Conservation (phyloP, 169 alveolate species). For the Cryptosporidium tyzzeri region DNA sequence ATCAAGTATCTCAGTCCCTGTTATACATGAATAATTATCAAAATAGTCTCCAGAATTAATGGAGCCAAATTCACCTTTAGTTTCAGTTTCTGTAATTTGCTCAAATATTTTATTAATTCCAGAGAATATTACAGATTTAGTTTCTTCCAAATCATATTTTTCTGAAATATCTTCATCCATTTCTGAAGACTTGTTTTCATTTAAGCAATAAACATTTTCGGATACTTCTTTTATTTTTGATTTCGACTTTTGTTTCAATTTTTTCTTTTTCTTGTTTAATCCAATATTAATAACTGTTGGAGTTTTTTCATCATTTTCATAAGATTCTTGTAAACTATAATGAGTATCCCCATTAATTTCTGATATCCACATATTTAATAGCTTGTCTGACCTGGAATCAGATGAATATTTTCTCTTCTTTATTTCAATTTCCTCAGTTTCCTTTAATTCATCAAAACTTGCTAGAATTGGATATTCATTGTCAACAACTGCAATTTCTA, state of each 20-base stretch:
- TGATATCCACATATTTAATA: conserved; percentile 17
- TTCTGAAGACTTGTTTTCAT: neutral
- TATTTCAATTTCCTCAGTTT: conserved; percentile 7
- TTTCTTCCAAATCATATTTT: conserved; percentile 3
- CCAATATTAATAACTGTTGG: conserved; percentile 7
- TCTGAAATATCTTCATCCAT: neutral
- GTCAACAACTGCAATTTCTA: conserved; percentile 34
- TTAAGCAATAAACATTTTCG: neutral
- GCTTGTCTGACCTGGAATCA: conserved; percentile 43
- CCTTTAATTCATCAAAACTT: neutral
- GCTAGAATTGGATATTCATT: conserved; percentile 16
- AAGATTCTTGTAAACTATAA: neutral
- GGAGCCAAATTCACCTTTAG: neutral
- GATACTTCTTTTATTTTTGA: conserved; percentile 21
- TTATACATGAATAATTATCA: conserved; percentile 4
- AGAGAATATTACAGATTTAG: neutral
- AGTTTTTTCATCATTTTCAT: conserved; percentile 8
- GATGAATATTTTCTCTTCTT: conserved; percentile 37
- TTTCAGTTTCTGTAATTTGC: neutral
- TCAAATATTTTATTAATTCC: conserved; percentile 7
- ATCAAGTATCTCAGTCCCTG: conserved; percentile 20
- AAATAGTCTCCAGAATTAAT: neutral
- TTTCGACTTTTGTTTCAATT: conserved; percentile 13
- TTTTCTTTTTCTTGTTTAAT: conserved; percentile 6
- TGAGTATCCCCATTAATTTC: conserved; percentile 13